Evolutionary conservation across 176 grass and related monocot genomes (phyloP).

Genomic region (Zoysia japonica): DNA sequence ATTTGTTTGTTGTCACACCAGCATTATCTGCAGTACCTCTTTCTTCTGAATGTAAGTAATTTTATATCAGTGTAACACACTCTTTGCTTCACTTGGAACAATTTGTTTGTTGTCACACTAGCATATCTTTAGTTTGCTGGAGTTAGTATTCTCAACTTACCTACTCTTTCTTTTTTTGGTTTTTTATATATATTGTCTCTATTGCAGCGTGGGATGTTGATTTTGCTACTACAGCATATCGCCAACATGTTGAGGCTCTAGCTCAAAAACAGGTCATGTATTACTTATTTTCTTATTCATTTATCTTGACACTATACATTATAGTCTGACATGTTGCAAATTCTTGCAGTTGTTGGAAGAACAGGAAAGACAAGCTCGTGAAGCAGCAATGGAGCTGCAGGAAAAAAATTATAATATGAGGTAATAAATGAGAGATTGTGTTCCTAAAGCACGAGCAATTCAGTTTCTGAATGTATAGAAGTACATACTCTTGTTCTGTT

Average conservation of each 20-base stretch:
- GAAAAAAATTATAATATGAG: constrained; percentile 61
- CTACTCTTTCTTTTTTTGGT: not conserved
- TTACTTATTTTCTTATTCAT: constrained; percentile 21
- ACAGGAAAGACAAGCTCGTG: constrained; percentile 73
- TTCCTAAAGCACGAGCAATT: not conserved
- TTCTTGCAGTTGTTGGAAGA: constrained; percentile 88
- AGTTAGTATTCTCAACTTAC: not conserved
- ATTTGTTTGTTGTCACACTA: too few relatives aligned
- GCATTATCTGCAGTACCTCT: constrained; percentile 40
- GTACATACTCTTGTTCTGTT: constrained; percentile 6
- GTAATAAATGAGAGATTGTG: constrained; percentile 46
- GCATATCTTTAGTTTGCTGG: too few relatives aligned
- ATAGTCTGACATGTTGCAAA: constrained; percentile 27
- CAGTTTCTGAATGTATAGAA: constrained; percentile 18
- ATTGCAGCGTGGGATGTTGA: constrained; percentile 97
- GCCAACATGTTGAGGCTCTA: constrained; percentile 92
- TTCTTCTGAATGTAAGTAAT: constrained; percentile 81
- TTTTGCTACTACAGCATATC: constrained; percentile 90
- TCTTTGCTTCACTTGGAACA: not conserved
- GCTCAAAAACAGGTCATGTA: constrained; percentile 77
- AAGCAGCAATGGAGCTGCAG: constrained; percentile 66
- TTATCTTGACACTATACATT: constrained; percentile 14
- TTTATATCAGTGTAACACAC: constrained; percentile 1
- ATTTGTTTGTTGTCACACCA: too few relatives aligned
- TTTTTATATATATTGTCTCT: constrained; percentile 20